Evolutionary conservation across 495 filamentous ascomycete genomes (phyloP).

Genomic region (Aspergillus sclerotioniger): DNA sequence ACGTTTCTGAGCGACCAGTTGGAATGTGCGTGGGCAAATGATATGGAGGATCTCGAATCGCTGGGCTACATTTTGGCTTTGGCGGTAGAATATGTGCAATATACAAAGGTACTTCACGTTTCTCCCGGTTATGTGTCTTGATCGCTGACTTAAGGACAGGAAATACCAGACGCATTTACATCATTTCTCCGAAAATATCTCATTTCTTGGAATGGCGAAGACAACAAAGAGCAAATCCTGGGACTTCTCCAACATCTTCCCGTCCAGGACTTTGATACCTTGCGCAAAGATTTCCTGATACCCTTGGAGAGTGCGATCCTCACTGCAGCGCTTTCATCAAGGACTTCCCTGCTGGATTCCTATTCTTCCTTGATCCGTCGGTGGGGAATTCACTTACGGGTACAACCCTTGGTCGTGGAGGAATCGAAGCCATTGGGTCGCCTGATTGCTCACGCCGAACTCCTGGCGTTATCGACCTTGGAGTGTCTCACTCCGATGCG

Average conservation of each 20-base stretch:
- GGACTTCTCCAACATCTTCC: conserved; percentile 63
- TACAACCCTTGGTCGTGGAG: conserved; percentile 24
- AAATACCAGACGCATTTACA: conserved; percentile 57
- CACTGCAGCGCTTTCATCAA: conserved; percentile 46
- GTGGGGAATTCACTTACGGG: conserved; percentile 57
- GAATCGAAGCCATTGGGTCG: conserved; percentile 41
- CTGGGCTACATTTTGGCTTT: conserved; percentile 52
- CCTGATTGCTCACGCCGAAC: conserved; percentile 58
- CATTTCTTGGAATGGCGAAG: conserved; percentile 64
- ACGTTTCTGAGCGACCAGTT: conserved; percentile 59
- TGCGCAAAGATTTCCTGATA: conserved; percentile 42
- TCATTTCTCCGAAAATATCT: conserved; percentile 64
- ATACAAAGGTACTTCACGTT: conserved; percentile 56
- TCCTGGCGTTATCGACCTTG: conserved; percentile 60
- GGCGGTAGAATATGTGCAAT: conserved; percentile 57
- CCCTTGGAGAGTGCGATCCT: conserved; percentile 60
- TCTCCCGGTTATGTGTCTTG: neutral
- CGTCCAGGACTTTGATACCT: conserved; percentile 56
- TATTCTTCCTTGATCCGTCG: conserved; percentile 68
- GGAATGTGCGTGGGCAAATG: conserved; percentile 48
- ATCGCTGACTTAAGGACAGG: conserved; percentile 41
- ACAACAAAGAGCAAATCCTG: conserved; percentile 59
- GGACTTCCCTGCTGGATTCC: conserved; percentile 60
- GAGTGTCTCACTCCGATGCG: conserved; percentile 40
- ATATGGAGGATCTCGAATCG: conserved; percentile 47